Percentiles rank a stretch among this genome's conserved stretches.
These are phyloP conservation scores for Candida rishiriensis DNA, from an alignment of 805 yeast species.

Conservation along the genomic window DNA sequence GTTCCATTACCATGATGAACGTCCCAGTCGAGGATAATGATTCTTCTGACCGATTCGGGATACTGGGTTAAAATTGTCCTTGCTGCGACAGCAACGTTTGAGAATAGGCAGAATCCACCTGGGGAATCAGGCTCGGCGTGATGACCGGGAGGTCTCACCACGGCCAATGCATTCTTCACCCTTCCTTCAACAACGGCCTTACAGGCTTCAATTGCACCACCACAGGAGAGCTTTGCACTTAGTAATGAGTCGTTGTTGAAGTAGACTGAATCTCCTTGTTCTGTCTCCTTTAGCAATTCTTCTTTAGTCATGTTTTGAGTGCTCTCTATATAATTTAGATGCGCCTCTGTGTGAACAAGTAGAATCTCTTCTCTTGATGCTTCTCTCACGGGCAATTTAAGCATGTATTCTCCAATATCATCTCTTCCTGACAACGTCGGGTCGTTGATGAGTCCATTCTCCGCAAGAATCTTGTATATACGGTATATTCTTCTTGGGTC, in stretches of 20 bases:
- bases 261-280: slow-evolving; percentile 90
- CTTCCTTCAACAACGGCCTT: slow-evolving; percentile 89
- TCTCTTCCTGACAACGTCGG: slow-evolving; percentile 66
- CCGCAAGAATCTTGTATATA: slow-evolving; percentile 88
- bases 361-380: slow-evolving; percentile 84
- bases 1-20: slow-evolving; percentile 99
- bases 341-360: slow-evolving; percentile 79
- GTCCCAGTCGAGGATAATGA: slow-evolving; percentile 93
- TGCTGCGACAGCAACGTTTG: slow-evolving; percentile 97
- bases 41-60: slow-evolving; percentile 82
- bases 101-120: slow-evolving; percentile 94
- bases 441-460: slow-evolving; percentile 84
- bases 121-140: slow-evolving; percentile 98
- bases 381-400: slow-evolving; percentile 84
- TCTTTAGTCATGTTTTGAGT: slow-evolving; percentile 78
- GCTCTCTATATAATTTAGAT: slow-evolving; percentile 66
- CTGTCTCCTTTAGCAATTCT: slow-evolving; percentile 75
- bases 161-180: slow-evolving; percentile 89
- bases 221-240: slow-evolving; percentile 90
- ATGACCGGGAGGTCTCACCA: slow-evolving; percentile 98
- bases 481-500: slow-evolving; percentile 96
- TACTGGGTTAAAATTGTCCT: slow-evolving; percentile 73
- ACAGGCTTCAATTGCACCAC: slow-evolving; percentile 96
- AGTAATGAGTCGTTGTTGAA: slow-evolving; percentile 85
- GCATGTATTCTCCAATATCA: slow-evolving; percentile 81